These are phyloP conservation scores for Aurantiochytrium sp. DNA, from an alignment of 108 stramenopile genomes.

Conservation along the genomic window DNA sequence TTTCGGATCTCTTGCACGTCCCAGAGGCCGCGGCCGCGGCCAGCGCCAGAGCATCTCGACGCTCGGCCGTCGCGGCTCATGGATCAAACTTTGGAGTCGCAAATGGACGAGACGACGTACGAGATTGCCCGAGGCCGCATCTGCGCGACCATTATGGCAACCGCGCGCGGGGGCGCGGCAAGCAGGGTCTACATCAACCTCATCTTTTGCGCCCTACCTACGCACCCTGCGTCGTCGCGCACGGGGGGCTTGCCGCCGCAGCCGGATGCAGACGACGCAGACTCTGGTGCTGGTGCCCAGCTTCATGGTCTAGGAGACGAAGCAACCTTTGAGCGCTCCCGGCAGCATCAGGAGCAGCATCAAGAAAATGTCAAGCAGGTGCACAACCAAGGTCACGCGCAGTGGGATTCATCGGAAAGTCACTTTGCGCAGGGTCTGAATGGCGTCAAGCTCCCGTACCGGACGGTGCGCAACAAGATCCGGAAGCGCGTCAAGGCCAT, in stretches of 20 bases:
- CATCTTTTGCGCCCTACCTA: constrained; percentile 1
- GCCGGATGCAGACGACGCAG: not conserved
- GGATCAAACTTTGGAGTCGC: not conserved
- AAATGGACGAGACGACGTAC: not conserved
- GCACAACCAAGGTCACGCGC: no score
- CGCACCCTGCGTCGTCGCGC: not conserved
- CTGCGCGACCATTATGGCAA: not conserved
- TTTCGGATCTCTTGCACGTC: not conserved
- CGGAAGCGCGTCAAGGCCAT: not conserved
- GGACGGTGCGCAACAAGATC: not conserved
- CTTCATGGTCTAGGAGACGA: no score
- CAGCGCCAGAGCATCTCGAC: not conserved
- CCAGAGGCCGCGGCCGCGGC: not conserved
- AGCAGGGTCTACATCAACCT: not conserved
- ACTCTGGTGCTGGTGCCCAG: not conserved
- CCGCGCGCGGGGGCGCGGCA: not conserved
- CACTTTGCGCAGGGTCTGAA: no score
- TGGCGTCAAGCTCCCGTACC: no score
- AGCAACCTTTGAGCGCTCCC: not conserved
- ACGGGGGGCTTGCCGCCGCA: not conserved
- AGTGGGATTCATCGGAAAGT: no score
- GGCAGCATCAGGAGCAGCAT: not conserved
- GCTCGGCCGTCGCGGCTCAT: not conserved
- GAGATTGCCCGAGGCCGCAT: not conserved
- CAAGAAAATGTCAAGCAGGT: not conserved